A percentile compares a stretch with the other conserved stretches of the same genome.
Conservation (phyloP, 2,329 filamentous ascomycete genomes). For the Immersiporthe knoxdaviesiana region DNA sequence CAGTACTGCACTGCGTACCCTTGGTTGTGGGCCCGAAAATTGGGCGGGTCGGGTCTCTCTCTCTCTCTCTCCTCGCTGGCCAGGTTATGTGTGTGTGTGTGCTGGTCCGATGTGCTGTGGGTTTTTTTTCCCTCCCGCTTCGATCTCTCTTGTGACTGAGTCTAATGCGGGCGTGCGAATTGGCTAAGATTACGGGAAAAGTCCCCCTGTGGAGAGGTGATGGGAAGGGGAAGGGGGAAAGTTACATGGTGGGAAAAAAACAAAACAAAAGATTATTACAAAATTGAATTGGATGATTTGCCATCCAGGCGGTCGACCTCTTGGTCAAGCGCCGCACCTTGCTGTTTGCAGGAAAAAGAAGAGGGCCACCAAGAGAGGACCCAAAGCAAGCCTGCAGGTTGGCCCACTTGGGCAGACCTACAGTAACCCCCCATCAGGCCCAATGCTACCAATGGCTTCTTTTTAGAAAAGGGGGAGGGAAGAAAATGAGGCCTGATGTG, state of each 20-base stretch:
- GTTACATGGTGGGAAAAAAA: not conserved
- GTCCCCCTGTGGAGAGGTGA: not conserved
- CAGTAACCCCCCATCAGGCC: not conserved
- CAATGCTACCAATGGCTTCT: not conserved
- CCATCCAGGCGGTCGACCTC: not conserved
- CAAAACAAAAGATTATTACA: not conserved
- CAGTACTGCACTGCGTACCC: not conserved
- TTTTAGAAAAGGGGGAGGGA: not conserved
- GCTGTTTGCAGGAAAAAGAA: not conserved
- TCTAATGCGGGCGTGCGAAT: conserved; percentile 9
- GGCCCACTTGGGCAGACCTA: not conserved
- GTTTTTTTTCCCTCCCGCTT: not conserved
- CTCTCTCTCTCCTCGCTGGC: not conserved
- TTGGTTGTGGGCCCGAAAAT: not conserved
- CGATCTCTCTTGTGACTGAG: not conserved
- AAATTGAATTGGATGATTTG: conserved; percentile 5
- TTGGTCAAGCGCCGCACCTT: not conserved
- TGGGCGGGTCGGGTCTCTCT: not conserved
- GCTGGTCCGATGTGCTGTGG: not conserved
- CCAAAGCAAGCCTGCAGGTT: not conserved
- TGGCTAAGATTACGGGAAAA: not conserved
- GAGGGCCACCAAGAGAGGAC: not conserved
- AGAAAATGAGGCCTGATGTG: not conserved
- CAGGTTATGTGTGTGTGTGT: too few species aligned
- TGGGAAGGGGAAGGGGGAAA: not conserved